Percentiles rank a stretch among this genome's conserved stretches.
Evolutionary conservation across 148 eudicot genomes (phyloP).

Genomic region (Limonium bicolor): DNA sequence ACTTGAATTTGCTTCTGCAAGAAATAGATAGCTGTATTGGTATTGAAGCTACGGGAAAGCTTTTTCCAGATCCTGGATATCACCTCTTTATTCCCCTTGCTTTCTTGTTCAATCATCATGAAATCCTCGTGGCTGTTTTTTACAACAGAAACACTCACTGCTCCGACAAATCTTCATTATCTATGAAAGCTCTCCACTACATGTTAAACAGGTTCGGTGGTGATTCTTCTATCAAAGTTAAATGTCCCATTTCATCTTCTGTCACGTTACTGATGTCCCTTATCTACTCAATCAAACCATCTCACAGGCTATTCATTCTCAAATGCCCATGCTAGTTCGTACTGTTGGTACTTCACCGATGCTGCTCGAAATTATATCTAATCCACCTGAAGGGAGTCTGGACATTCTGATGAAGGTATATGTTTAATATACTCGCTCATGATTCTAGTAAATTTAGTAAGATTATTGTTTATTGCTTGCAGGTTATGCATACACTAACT

Average conservation of each 20-base stretch:
- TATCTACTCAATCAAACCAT: not conserved
- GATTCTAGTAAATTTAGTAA: not conserved
- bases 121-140: slow-evolving; percentile 2
- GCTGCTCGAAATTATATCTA: slow-evolving; percentile 68
- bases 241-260: not conserved
- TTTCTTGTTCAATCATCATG: too few relatives aligned
- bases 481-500: slow-evolving; percentile 91
- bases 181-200: slow-evolving; percentile 40
- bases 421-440: slow-evolving; percentile 2
- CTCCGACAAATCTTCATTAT: slow-evolving; percentile 63
- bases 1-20: not conserved
- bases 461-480: slow-evolving; percentile 6
- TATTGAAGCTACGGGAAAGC: too few relatives aligned
- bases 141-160: slow-evolving; percentile 79
- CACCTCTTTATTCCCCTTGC: too few relatives aligned
- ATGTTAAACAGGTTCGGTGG: slow-evolving; percentile 58
- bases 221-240: slow-evolving; percentile 3
- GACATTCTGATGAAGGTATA: slow-evolving; percentile 64
- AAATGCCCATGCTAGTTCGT: slow-evolving; percentile 83
- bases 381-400: slow-evolving; percentile 76
- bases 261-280: not conserved
- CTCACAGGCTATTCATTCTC: slow-evolving; percentile 62
- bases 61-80: too few relatives aligned
- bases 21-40: not conserved
- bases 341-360: slow-evolving; percentile 80